Evolutionary conservation across 371 early-diverging fungal species (phyloP).

Genomic region (Mitosporidium daphniae): DNA sequence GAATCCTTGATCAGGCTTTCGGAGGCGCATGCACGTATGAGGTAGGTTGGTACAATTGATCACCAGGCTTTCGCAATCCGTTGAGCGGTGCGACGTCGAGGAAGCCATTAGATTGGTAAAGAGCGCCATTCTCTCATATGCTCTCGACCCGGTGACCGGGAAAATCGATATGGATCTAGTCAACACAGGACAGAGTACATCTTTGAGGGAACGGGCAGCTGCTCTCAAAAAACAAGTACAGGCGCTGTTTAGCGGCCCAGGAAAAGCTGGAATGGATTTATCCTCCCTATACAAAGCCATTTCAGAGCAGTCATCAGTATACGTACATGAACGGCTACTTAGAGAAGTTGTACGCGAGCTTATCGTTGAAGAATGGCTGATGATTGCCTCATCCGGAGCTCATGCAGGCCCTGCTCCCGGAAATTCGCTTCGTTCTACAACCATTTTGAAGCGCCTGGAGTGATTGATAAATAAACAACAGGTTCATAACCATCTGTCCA

Average conservation of each 20-base stretch:
- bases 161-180: constrained; percentile 83
- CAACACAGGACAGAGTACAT: constrained; percentile 29
- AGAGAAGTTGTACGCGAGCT: too few species aligned
- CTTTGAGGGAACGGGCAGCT: constrained; percentile 5
- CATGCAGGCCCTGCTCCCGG: too few species aligned
- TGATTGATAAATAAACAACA: too few species aligned
- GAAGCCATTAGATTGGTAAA: constrained; percentile 43
- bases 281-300: too few species aligned
- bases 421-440: too few species aligned
- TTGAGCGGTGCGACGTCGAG: constrained; percentile 31
- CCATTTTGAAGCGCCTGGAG: too few species aligned
- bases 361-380: too few species aligned
- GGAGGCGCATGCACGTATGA: constrained; percentile 89
- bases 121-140: constrained; percentile 63
- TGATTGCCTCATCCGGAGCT: too few species aligned
- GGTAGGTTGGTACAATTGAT: constrained; percentile 7
- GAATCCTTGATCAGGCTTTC: constrained; percentile 92
- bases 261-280: constrained; percentile 1
- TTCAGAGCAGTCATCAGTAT: too few species aligned
- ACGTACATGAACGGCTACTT: too few species aligned
- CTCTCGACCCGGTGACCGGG: constrained; percentile 90
- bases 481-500: too few species aligned
- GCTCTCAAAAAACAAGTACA: constrained; percentile 5
- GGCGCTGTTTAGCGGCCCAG: constrained; percentile 1
- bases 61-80: constrained; percentile 17